Percentiles rank a stretch among this genome's conserved stretches.
These are phyloP conservation scores for Xylariomycetidae sp. DNA, from an alignment of 2,329 filamentous ascomycete species.

Conservation along the genomic window DNA sequence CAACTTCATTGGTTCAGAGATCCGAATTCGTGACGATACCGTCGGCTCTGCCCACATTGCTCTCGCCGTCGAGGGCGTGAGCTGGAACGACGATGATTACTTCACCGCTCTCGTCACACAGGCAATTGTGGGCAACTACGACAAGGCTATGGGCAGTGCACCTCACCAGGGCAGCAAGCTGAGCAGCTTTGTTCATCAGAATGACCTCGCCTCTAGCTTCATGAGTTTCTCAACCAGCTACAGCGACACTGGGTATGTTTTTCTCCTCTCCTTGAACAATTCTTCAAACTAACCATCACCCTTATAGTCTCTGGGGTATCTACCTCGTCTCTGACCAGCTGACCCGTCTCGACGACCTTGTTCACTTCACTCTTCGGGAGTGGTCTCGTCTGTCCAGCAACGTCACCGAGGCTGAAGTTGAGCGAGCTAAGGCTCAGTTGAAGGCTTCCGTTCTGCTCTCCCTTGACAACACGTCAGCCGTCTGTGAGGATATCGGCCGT, in stretches of 20 bases:
- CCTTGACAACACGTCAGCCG: conserved; percentile 93
- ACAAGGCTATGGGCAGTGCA: conserved; percentile 96
- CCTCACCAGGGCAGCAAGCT: conserved; percentile 98
- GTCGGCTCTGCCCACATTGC: conserved; percentile 96
- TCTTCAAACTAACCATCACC: conserved; percentile 7
- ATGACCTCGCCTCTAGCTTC: conserved; percentile 98
- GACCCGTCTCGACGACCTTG: conserved; percentile 84
- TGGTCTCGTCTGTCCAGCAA: conserved; percentile 92
- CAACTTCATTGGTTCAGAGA: conserved; percentile 94
- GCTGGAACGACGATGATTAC: conserved; percentile 99
- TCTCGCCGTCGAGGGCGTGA: conserved; percentile 97
- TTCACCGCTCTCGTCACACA: conserved; percentile 97
- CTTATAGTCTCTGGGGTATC: conserved; percentile 90
- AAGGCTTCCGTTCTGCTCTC: conserved; percentile 97
- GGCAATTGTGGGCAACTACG: conserved; percentile 99
- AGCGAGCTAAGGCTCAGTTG: conserved; percentile 98
- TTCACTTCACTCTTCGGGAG: conserved; percentile 97
- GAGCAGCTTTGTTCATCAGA: conserved; percentile 87
- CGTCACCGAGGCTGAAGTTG: conserved; percentile 85
- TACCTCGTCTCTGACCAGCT: conserved; percentile 93
- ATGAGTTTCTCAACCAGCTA: conserved; percentile 99
- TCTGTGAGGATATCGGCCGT: conserved; percentile 96
- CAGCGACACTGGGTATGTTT: conserved; percentile 89
- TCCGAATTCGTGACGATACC: conserved; percentile 92
- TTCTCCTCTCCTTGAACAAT: neutral